Percentiles rank a stretch among this genome's conserved stretches.
These are phyloP conservation scores for Symmetrospora coprosmae DNA, from an alignment of 768 basidiomycete genomes.

Conservation along the genomic window DNA sequence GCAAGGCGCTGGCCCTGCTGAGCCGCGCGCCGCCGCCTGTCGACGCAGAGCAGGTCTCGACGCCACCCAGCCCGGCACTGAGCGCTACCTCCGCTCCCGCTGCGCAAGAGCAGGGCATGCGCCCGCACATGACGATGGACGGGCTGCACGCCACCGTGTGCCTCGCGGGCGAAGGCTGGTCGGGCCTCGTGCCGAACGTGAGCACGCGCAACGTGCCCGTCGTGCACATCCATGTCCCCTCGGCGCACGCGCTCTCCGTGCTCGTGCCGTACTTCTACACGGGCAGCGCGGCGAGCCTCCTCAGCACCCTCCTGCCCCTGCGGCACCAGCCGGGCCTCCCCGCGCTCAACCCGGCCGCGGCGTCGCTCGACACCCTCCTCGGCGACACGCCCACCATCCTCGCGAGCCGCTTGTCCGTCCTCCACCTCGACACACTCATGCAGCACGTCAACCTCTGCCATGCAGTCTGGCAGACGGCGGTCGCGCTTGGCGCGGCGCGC, in stretches of 20 bases:
- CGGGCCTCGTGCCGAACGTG: no score
- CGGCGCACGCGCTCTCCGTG: conserved; percentile 53
- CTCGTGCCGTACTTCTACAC: conserved; percentile 58
- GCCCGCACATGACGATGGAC: no score
- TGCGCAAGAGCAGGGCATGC: no score
- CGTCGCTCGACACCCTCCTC: neutral
- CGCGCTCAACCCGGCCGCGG: neutral
- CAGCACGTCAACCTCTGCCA: conserved; percentile 22
- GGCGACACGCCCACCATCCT: conserved; percentile 1
- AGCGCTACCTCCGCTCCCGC: no score
- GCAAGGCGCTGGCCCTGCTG: conserved; percentile 7
- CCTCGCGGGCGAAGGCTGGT: no score
- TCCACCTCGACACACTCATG: conserved; percentile 14
- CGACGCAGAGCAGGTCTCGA: no score
- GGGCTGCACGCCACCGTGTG: no score
- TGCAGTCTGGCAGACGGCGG: conserved; percentile 24
- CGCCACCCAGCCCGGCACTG: no score
- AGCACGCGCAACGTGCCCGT: no score
- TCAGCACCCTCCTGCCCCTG: conserved; percentile 50
- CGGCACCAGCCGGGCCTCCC: neutral
- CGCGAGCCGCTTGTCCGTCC: conserved; percentile 10
- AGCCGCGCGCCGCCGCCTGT: conserved; percentile 45
- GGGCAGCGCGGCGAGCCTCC: conserved; percentile 49
- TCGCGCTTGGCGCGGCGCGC: conserved; percentile 24
- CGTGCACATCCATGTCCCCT: conserved; percentile 55